Conservation (phyloP, 768 basidiomycete genomes). For the Xerocomellus amylosporus region DNA sequence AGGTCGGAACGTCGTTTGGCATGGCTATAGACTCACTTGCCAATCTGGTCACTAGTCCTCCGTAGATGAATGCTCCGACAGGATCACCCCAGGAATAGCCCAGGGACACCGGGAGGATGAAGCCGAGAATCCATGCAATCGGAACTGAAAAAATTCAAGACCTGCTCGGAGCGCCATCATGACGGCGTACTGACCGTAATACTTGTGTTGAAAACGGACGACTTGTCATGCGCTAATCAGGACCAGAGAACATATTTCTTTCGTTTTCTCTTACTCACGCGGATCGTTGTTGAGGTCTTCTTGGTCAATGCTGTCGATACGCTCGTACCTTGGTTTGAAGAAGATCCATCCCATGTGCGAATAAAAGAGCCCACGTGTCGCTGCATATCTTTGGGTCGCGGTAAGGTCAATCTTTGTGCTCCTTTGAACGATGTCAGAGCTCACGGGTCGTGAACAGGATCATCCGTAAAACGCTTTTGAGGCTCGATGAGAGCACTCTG, state of each 20-base stretch:
- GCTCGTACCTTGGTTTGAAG: constrained; percentile 11
- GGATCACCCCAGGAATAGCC: constrained; percentile 11
- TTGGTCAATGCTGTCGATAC: constrained; percentile 2
- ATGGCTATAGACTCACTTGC: constrained; percentile 4
- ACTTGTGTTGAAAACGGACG: constrained; percentile 10
- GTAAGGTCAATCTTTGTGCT: neutral
- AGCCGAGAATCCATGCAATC: constrained; percentile 7
- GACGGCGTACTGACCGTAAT: constrained; percentile 5
- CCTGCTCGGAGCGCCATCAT: neutral
- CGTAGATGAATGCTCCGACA: constrained; percentile 8
- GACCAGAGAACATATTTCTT: neutral
- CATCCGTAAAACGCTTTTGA: constrained; percentile 8
- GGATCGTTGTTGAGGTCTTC: constrained; percentile 6
- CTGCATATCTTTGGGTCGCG: constrained; percentile 4
- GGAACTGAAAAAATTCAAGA: constrained; percentile 4
- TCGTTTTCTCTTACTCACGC: constrained; percentile 5
- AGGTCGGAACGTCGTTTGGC: neutral
- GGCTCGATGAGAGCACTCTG: neutral
- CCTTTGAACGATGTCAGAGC: neutral
- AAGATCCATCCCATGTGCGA: constrained; percentile 14
- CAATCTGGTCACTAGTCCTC: constrained; percentile 7
- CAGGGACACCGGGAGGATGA: neutral
- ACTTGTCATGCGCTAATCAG: neutral
- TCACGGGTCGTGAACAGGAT: constrained; percentile 14
- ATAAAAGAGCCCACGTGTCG: constrained; percentile 7